phyloP scores from a whole-genome alignment of 176 grass and related monocot species.

The Phoenix dactylifera region DNA sequence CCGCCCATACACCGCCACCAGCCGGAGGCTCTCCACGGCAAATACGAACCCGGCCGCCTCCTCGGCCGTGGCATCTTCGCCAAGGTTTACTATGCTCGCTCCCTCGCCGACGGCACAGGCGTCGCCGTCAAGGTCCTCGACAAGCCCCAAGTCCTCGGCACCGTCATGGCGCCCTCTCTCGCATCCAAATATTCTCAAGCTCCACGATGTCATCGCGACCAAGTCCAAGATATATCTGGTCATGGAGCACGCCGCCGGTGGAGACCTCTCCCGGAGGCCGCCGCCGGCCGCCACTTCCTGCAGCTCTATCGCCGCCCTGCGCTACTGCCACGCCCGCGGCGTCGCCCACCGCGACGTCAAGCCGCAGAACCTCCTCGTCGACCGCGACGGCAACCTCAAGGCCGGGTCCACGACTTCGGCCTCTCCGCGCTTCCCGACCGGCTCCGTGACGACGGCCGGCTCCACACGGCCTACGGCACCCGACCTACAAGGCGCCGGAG shows the following conservation, averaged over 20 bases:
- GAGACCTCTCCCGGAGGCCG: constrained; percentile 26
- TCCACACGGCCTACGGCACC: constrained; percentile 69
- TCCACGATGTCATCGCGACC: constrained; percentile 67
- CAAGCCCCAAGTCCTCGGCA: constrained; percentile 32
- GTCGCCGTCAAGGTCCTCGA: constrained; percentile 79
- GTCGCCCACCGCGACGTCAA: constrained; percentile 69
- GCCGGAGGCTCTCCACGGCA: constrained; percentile 37
- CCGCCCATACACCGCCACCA: constrained; percentile 1
- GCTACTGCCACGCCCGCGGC: constrained; percentile 57
- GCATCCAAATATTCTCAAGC: constrained; percentile 61
- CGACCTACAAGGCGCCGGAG: constrained; percentile 63
- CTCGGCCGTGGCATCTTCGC: constrained; percentile 76
- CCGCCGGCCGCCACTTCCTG: constrained; percentile 34
- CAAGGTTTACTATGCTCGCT: constrained; percentile 68
- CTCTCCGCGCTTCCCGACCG: constrained; percentile 47
- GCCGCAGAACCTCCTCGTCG: constrained; percentile 71
- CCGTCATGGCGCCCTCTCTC: constrained; percentile 36
- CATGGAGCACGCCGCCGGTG: constrained; percentile 55
- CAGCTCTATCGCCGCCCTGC: constrained; percentile 54
- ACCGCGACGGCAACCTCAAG: constrained; percentile 40
- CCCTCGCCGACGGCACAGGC: constrained; percentile 25
- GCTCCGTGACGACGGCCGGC: constrained; percentile 26
- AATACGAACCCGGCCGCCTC: constrained; percentile 56
- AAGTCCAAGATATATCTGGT: constrained; percentile 53
- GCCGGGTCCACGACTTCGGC: constrained; percentile 69